Conservation (phyloP, 305 asterid species). For the Monarda citriodora region DNA sequence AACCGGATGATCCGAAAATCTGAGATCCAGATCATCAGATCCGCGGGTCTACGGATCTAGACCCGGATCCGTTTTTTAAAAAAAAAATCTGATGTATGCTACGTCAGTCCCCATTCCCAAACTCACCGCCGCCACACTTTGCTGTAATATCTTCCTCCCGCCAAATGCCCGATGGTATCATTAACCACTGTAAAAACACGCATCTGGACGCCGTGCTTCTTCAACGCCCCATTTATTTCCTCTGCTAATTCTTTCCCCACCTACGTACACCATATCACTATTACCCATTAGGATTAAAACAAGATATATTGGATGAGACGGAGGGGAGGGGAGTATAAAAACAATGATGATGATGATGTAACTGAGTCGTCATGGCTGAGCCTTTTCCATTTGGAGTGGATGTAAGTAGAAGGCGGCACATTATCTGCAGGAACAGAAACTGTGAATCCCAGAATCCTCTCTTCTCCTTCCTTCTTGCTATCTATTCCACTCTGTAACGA, state of each 20-base stretch:
- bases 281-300: too few species aligned
- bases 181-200: constrained; percentile 58
- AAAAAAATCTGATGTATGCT: too few species aligned
- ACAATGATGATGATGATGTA: constrained; percentile 25
- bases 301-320: too few species aligned
- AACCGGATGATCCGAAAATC: too few species aligned
- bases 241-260: constrained; percentile 46
- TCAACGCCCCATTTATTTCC: constrained; percentile 58
- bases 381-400: constrained; percentile 47
- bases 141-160: constrained; percentile 83
- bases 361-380: constrained; percentile 44
- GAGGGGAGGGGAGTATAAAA: too few species aligned
- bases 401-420: constrained; percentile 35
- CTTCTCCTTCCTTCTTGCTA: constrained; percentile 6
- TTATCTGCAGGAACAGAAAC: constrained; percentile 56
- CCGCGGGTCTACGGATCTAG: too few species aligned
- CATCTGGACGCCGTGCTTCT: constrained; percentile 55
- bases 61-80: too few species aligned
- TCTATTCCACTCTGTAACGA: constrained; percentile 31
- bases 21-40: too few species aligned
- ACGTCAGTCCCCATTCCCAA: constrained; percentile 71
- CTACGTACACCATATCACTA: constrained; percentile 38
- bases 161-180: constrained; percentile 77
- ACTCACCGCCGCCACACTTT: constrained; percentile 68
- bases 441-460: constrained; percentile 58